phyloP scores from a whole-genome alignment of 78 protist species.

The Planoprotostelium fungivorum region DNA sequence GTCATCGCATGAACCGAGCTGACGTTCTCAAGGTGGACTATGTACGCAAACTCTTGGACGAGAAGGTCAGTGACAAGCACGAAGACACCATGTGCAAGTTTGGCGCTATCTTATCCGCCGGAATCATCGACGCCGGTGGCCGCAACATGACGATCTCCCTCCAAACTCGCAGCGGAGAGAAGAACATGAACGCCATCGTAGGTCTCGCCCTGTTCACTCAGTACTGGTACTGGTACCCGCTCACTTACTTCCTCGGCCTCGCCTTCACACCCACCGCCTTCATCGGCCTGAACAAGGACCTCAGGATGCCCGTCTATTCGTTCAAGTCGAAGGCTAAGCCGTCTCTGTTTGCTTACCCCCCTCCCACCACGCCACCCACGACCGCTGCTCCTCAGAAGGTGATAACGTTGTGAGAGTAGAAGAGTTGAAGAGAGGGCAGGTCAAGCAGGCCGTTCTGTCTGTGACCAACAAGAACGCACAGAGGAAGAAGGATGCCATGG shows the following conservation, averaged over 20 bases:
- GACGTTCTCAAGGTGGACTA: slow-evolving; percentile 28
- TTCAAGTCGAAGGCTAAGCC: slow-evolving; percentile 56
- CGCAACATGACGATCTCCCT: slow-evolving; percentile 87
- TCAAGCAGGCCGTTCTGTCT: slow-evolving; percentile 9
- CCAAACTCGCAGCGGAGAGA: slow-evolving; percentile 66
- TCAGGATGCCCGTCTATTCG: slow-evolving; percentile 62
- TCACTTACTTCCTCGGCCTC: slow-evolving; percentile 82
- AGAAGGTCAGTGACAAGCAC: slow-evolving; percentile 72
- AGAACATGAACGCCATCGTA: slow-evolving; percentile 47
- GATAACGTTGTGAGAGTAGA: too few species aligned
- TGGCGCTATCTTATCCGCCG: slow-evolving; percentile 97
- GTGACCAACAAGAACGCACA: slow-evolving; percentile 10
- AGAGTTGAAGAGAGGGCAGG: slow-evolving; percentile 8
- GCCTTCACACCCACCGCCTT: slow-evolving; percentile 94
- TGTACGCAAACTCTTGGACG: slow-evolving; percentile 33
- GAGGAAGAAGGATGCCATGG: neutral
- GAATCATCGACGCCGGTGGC: slow-evolving; percentile 98
- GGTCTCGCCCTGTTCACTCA: slow-evolving; percentile 92
- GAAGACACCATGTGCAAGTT: slow-evolving; percentile 87
- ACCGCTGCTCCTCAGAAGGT: slow-evolving; percentile 35
- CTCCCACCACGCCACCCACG: slow-evolving; percentile 26
- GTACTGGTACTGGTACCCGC: slow-evolving; percentile 98
- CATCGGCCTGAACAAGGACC: slow-evolving; percentile 86
- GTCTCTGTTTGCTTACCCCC: slow-evolving; percentile 90
- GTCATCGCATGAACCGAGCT: neutral